Conservation (phyloP, 768 basidiomycete species). For the Tulasnella sp. region DNA sequence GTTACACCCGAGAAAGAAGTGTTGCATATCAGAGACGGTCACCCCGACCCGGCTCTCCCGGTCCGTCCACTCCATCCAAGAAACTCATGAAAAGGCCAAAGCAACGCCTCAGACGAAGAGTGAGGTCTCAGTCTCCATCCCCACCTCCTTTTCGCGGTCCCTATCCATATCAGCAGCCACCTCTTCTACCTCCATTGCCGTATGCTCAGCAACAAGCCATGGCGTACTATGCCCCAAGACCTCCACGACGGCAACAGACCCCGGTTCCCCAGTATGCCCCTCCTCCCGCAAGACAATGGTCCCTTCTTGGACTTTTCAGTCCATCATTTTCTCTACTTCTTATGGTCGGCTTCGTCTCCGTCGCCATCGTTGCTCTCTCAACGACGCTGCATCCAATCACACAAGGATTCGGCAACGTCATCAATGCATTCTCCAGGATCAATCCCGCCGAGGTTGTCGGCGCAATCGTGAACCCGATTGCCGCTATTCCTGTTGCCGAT, state of each 20-base stretch:
- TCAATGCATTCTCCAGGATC: slow-evolving; percentile 1
- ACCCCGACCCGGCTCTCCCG: neutral
- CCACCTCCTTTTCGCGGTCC: neutral
- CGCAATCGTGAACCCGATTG: slow-evolving; percentile 4
- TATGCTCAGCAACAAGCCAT: neutral
- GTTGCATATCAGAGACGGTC: neutral
- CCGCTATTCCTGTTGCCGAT: neutral
- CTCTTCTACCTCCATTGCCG: neutral
- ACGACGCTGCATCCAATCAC: slow-evolving; percentile 11
- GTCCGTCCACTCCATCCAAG: neutral
- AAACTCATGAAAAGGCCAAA: slow-evolving; percentile 11
- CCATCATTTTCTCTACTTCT: neutral
- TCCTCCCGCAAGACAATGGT: neutral
- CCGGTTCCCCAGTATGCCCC: neutral
- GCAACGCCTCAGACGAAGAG: neutral
- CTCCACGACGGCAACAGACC: neutral
- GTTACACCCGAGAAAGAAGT: neutral
- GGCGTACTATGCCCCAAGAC: neutral
- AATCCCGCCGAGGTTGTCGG: neutral
- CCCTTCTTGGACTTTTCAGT: neutral
- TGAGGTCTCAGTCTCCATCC: slow-evolving; percentile 7
- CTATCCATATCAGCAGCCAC: neutral
- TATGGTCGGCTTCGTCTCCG: neutral
- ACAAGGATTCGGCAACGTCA: slow-evolving; percentile 9
- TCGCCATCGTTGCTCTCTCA: neutral